Evolutionary conservation across 2,329 filamentous ascomycete species (phyloP), one percentile per base, ranked within the genome.

Genomic region (Fusarium protoensiforme): DNA sequence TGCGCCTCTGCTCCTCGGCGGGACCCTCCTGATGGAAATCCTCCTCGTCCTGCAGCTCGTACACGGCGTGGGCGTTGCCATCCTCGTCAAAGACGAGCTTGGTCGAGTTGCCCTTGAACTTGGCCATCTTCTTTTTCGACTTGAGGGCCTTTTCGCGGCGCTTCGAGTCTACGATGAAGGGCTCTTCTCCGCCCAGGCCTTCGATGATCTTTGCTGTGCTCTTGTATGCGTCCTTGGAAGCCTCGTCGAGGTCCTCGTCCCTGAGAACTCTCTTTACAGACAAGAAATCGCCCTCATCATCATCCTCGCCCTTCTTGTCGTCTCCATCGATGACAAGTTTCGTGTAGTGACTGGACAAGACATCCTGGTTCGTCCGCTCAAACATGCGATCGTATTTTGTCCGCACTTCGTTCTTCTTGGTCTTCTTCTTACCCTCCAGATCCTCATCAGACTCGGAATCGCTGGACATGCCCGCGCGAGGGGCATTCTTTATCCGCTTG

Each of bases 311-410:
- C 5, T 78, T 82, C 11, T 75, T 89, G 67, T 87, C 81, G 7
- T 83, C 82, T 4, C 83, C 91, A 41, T 92, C 88, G 59, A 87
- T 87, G 68, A 98, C 91, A 72, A 99, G 88, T 79, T 96, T 98
- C 68, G 91, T 90, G 85, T 98, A 98, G 83, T 99, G 96, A 64
- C 92, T 91, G n/a, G 96, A 95, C 73, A 99, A 84, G 35, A 99
- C 93, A 80, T 98, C 95, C 83, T 98, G 96, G 83, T 99, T 99
- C 77, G 93, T 93, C 69, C 96, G 89, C 85, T 98, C 96, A 83
- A 98, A 98, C 96, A 99, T 98, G 76, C 94, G 92, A 82, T 99
- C 95, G 81, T 97, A 97, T 82, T 98, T 98, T 35, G 97, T 99
- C 70, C 95, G 90, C 20, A 98, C 94, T 76, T 91, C 89, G 13